Base-by-base conservation (phyloP, 139 green algal genomes). In the Chlamydomonas sphaeroides region DNA sequence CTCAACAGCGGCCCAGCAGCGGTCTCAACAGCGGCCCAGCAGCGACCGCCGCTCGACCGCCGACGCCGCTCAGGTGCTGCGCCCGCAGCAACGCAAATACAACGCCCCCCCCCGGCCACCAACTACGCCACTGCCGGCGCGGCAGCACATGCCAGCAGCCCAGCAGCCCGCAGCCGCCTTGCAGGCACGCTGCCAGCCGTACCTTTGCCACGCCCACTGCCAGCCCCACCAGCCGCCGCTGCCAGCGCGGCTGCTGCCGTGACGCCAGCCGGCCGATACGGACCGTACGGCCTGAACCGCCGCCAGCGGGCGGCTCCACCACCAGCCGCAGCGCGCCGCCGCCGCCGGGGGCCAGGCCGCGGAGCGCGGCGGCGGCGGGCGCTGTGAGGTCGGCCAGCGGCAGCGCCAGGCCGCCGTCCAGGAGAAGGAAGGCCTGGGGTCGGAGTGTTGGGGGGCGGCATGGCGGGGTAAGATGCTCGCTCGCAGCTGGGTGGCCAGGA, bases 131-230 rank as follows among this genome's bases (percentile, higher is more conserved):
- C n/a, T n/a, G n/a, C n/a, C n/a, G n/a, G n/a, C n/a, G n/a, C n/a
- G n/a, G n/a, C n/a, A n/a, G n/a, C n/a, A n/a, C n/a, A n/a, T n/a
- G n/a, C n/a, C n/a, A n/a, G n/a, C n/a, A n/a, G n/a, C n/a, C n/a
- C n/a, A n/a, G n/a, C n/a, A n/a, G n/a, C 45, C 45, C 45, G 45
- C 45, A 53, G 45, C 45, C 45, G 14, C 10, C 45, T 14, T 14
- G 11, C 45, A 53, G 11, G 5, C 42, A 59, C 15, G 48, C 1
- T 30, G 41, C n/a, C 32, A 18, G 20, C 30, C 53, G 0, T 14
- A 80, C 77, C 65, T 75, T 75, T 7, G 77, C 77, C 20, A 75
- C 48, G 6, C 65, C 65, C 0, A 75, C 20, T 11, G 49, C 77
- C 1, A 56, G 8, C 30, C 65, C 20, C 5, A 65, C 48, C 26